Conservation (phyloP, 345 rosid genomes). For the Acer saccharum region DNA sequence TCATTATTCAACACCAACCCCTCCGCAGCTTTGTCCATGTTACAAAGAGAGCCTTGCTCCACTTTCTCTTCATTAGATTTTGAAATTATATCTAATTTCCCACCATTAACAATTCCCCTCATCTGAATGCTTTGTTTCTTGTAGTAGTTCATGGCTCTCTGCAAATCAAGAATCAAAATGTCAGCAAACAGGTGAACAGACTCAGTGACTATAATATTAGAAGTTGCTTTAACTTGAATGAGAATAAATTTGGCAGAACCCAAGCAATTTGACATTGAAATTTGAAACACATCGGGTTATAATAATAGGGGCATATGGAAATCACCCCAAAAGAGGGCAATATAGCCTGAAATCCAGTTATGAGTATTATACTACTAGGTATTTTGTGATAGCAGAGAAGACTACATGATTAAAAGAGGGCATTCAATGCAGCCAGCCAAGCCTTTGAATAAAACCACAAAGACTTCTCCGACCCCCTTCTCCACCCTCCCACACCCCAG, state of each 20-base stretch:
- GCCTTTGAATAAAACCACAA: background rate
- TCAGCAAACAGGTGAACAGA: background rate
- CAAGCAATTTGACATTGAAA: background rate
- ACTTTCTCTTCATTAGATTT: conserved; percentile 28
- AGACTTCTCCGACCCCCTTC: background rate
- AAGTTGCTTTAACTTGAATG: background rate
- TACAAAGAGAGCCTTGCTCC: conserved; percentile 22
- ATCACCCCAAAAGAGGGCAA: background rate
- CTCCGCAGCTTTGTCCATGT: conserved; percentile 14
- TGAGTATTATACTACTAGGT: background rate
- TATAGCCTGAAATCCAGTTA: background rate
- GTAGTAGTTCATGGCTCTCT: conserved; percentile 84
- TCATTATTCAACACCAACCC: conserved; percentile 22
- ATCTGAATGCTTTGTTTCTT: conserved; percentile 65
- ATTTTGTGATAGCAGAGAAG: background rate
- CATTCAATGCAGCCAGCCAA: background rate
- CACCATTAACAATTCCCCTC: conserved; percentile 31
- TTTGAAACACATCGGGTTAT: background rate
- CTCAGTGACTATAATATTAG: background rate
- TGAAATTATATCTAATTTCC: conserved; percentile 32
- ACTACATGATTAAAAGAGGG: background rate
- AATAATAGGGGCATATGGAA: background rate
- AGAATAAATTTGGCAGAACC: background rate
- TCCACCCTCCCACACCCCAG: background rate
- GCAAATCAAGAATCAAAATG: conserved; percentile 29